Percentiles rank a stretch among this genome's conserved stretches.
These are phyloP conservation scores for Serendipita indica DNA, from an alignment of 768 basidiomycete species.

Conservation along the genomic window DNA sequence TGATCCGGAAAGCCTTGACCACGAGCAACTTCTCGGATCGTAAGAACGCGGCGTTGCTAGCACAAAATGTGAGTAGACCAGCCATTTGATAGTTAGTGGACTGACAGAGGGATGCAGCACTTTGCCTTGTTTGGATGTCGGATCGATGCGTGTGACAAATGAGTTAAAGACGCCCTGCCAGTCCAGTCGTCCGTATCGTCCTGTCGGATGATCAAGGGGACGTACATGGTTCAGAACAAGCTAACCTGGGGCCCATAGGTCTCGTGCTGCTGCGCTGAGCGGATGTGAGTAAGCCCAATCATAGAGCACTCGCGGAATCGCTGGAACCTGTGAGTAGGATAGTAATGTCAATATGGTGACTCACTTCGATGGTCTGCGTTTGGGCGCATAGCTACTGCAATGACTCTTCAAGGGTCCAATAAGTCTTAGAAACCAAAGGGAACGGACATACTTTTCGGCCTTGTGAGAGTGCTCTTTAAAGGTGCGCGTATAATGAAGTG, in stretches of 20 bases:
- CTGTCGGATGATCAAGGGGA: not conserved
- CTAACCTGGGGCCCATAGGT: not conserved
- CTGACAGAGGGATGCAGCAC: constrained; percentile 3
- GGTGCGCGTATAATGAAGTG: not conserved
- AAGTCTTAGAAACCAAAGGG: not conserved
- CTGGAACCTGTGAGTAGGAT: not conserved
- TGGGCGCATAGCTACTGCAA: not conserved
- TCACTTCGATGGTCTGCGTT: constrained; percentile 6
- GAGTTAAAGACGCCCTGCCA: constrained; percentile 5
- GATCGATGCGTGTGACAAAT: not conserved
- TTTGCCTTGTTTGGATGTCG: not conserved
- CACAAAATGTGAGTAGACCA: not conserved
- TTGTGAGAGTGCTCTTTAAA: not conserved
- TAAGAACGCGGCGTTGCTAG: not conserved
- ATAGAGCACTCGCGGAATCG: not conserved
- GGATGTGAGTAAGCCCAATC: not conserved
- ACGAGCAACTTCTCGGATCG: constrained; percentile 1
- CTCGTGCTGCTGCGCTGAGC: not conserved
- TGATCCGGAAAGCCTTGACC: not conserved
- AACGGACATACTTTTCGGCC: not conserved
- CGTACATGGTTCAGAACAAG: not conserved
- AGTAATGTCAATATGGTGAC: not conserved
- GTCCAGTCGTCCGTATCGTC: constrained; percentile 3
- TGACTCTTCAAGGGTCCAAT: not conserved
- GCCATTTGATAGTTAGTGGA: not conserved